These are phyloP conservation scores for Amborella trichopoda DNA, from an alignment of 164 flowering plant species.

Conservation along the genomic window DNA sequence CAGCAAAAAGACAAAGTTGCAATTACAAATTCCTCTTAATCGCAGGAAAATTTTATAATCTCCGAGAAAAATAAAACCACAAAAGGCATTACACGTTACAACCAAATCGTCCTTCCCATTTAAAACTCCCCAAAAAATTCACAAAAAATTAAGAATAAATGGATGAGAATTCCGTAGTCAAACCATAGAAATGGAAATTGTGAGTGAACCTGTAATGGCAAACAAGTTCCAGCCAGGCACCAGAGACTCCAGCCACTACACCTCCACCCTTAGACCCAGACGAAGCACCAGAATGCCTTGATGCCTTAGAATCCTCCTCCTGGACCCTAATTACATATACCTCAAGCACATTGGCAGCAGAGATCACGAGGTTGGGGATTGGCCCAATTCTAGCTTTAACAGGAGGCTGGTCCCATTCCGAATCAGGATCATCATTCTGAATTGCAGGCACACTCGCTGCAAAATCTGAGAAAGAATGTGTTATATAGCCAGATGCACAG, in stretches of 20 bases:
- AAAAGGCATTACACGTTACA: too few relatives aligned
- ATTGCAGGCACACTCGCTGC: conserved; percentile 30
- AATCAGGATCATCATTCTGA: conserved; percentile 50
- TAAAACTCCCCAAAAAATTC: too few relatives aligned
- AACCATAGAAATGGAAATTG: too few relatives aligned
- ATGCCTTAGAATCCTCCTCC: conserved; percentile 33
- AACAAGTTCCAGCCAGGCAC: conserved; percentile 88
- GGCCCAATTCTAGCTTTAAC: conserved; percentile 45
- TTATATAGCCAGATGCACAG: conserved; percentile 82
- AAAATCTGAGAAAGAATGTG: conserved; percentile 51
- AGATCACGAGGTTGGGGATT: conserved; percentile 68
- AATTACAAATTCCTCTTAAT: too few relatives aligned
- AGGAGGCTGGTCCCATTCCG: conserved; percentile 34
- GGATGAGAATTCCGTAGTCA: too few relatives aligned
- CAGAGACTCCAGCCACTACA: conserved; percentile 64
- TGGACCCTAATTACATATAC: conserved; percentile 59
- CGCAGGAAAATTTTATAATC: too few relatives aligned
- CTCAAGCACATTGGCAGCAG: conserved; percentile 76
- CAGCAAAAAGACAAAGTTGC: too few relatives aligned
- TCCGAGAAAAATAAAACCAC: too few relatives aligned
- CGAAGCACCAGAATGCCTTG: conserved; percentile 10
- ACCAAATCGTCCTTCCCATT: too few relatives aligned
- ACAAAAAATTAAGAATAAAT: too few relatives aligned
- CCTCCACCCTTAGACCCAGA: conserved; percentile 52
- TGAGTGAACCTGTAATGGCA: conserved; percentile 95